Percentiles rank a stretch among this genome's conserved stretches.
phyloP scores from a whole-genome alignment of 1,139 yeast genomes.

The Geotrichum australiense region DNA sequence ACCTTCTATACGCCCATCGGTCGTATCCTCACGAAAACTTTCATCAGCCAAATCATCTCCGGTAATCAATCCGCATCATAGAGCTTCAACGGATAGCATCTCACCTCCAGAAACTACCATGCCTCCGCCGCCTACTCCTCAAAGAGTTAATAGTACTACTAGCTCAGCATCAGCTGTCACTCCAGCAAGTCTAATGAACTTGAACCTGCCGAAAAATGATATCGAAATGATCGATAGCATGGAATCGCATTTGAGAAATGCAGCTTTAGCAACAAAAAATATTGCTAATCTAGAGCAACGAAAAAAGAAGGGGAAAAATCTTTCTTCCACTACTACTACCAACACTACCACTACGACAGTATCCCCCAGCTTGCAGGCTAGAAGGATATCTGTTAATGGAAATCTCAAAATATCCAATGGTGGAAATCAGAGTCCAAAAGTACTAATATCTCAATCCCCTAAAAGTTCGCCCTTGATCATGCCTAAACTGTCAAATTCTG shows the following conservation, averaged over 20 bases:
- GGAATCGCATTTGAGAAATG: constrained; percentile 23
- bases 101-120: constrained; percentile 20
- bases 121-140: too few species aligned
- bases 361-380: constrained; percentile 12
- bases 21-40: constrained; percentile 12
- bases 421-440: too few species aligned
- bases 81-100: constrained; percentile 20
- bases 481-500: constrained; percentile 15
- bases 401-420: too few species aligned
- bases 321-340: too few species aligned
- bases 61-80: constrained; percentile 15
- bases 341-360: constrained; percentile 17
- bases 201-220: constrained; percentile 22
- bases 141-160: constrained; percentile 27
- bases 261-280: constrained; percentile 26
- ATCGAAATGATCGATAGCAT: constrained; percentile 17
- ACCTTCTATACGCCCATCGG: constrained; percentile 22
- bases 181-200: constrained; percentile 41
- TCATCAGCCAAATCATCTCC: constrained; percentile 21
- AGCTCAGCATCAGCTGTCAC: constrained; percentile 33
- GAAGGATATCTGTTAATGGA: too few species aligned
- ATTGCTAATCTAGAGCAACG: constrained; percentile 16
- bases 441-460: constrained; percentile 9
- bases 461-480: constrained; percentile 15
- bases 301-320: constrained; percentile 1